These are phyloP conservation scores for Cokeromyces recurvatus DNA, from an alignment of 371 early-diverging fungal genomes.

Conservation along the genomic window DNA sequence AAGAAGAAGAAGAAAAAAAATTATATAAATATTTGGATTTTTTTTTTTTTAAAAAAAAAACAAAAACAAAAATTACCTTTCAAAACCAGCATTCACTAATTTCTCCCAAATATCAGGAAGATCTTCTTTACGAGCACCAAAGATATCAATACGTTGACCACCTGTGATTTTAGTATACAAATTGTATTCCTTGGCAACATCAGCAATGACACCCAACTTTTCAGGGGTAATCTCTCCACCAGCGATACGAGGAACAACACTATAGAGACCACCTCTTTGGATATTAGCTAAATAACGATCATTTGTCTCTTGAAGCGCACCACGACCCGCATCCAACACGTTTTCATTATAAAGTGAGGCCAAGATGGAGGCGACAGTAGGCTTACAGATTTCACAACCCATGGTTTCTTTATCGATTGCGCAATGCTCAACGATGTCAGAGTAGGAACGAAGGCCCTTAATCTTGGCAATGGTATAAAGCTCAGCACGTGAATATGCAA, in stretches of 20 bases:
- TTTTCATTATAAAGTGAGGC: slow-evolving; percentile 66
- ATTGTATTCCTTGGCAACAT: slow-evolving; percentile 57
- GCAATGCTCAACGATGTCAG: slow-evolving; percentile 43
- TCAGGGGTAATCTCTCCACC: slow-evolving; percentile 70
- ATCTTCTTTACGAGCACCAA: slow-evolving; percentile 62
- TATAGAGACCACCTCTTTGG: slow-evolving; percentile 66
- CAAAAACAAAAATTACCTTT: too few species aligned
- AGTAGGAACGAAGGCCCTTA: slow-evolving; percentile 46
- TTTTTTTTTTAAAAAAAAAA: too few species aligned
- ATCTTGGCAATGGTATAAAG: slow-evolving; percentile 62
- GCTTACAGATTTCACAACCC: slow-evolving; percentile 66
- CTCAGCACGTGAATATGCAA: slow-evolving; percentile 55
- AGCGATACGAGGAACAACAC: slow-evolving; percentile 63
- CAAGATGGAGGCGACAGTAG: slow-evolving; percentile 61
- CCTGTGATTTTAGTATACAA: slow-evolving; percentile 68
- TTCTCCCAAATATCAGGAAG: slow-evolving; percentile 64
- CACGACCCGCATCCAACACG: slow-evolving; percentile 42
- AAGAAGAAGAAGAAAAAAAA: too few species aligned
- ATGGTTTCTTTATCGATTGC: slow-evolving; percentile 18
- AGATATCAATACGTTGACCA: slow-evolving; percentile 62
- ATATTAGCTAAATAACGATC: slow-evolving; percentile 71
- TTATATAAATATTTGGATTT: too few species aligned
- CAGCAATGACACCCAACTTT: slow-evolving; percentile 51
- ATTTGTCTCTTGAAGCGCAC: slow-evolving; percentile 64
- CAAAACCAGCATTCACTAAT: slow-evolving; percentile 59